Percentiles rank a stretch among this genome's conserved stretches.
phyloP scores from a whole-genome alignment of 192 early-diverging fungal species.

The Umbelopsis ramanniana region DNA sequence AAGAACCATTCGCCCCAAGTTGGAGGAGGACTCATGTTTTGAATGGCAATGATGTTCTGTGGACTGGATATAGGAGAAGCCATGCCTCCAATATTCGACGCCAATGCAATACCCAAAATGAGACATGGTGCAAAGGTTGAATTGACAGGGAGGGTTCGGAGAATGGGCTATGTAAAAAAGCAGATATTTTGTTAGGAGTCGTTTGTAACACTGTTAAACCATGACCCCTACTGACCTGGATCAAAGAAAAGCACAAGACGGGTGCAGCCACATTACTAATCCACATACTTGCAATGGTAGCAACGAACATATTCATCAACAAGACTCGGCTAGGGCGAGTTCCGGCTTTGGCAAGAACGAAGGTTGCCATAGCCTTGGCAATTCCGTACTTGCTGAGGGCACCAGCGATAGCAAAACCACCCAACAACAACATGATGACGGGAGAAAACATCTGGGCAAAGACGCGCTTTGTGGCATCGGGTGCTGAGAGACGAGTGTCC shows the following conservation, averaged over 20 bases:
- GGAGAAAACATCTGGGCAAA: constrained; percentile 95
- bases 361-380: constrained; percentile 87
- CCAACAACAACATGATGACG: constrained; percentile 94
- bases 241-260: constrained; percentile 93
- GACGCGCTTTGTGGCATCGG: constrained; percentile 80
- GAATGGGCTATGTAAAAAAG: constrained; percentile 74
- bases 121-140: constrained; percentile 84
- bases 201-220: no score
- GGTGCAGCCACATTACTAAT: constrained; percentile 97
- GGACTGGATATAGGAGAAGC: constrained; percentile 95
- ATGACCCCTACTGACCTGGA: constrained; percentile 55
- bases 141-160: constrained; percentile 84
- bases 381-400: constrained; percentile 96
- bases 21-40: constrained; percentile 87
- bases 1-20: constrained; percentile 93
- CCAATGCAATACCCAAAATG: constrained; percentile 96
- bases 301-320: constrained; percentile 93
- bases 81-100: constrained; percentile 97
- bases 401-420: constrained; percentile 92
- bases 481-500: constrained; percentile 65
- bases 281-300: constrained; percentile 98
- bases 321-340: constrained; percentile 82
- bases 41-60: constrained; percentile 97
- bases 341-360: constrained; percentile 90
- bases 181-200: neutral